These are phyloP conservation scores for Eucalyptus pumila DNA, from an alignment of 345 rosid species.

Conservation along the genomic window DNA sequence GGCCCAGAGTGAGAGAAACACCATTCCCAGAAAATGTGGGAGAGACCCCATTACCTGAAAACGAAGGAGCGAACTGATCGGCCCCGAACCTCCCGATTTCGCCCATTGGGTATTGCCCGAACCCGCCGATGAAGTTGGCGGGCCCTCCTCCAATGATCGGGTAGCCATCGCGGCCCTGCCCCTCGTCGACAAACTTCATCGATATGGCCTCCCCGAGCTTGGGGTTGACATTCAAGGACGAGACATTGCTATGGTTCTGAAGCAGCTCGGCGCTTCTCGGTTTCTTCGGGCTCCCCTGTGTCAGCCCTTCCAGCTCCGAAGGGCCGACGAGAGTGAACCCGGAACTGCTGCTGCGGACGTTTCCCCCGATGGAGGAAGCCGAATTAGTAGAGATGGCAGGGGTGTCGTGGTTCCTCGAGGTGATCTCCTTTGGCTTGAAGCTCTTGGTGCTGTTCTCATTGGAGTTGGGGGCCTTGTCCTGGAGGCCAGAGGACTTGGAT, in stretches of 20 bases:
- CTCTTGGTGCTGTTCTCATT: constrained; percentile 11
- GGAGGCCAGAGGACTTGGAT: constrained; percentile 42
- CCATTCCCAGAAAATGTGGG: constrained; percentile 76
- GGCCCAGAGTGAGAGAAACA: constrained; percentile 86
- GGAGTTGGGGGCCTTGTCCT: constrained; percentile 24
- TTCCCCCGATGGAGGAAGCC: constrained; percentile 31
- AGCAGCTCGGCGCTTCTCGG: constrained; percentile 40
- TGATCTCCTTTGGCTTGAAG: constrained; percentile 16
- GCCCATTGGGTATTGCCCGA: constrained; percentile 85
- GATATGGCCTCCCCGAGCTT: constrained; percentile 32
- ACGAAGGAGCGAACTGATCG: constrained; percentile 63
- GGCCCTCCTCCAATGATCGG: constrained; percentile 65
- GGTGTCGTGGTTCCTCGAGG: constrained; percentile 15
- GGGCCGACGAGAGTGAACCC: constrained; percentile 47
- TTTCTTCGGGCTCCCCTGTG: constrained; percentile 76
- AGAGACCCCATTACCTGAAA: constrained; percentile 73
- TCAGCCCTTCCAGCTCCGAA: constrained; percentile 68
- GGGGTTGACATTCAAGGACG: constrained; percentile 27
- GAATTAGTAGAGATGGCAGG: constrained; percentile 31
- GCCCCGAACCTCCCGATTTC: constrained; percentile 76
- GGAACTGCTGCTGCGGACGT: constrained; percentile 21
- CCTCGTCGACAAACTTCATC: constrained; percentile 47
- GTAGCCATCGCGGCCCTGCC: constrained; percentile 62
- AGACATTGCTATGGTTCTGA: constrained; percentile 27
- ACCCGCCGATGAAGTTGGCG: constrained; percentile 59